Evolutionary conservation across 2,329 filamentous ascomycete species (phyloP).

Genomic region (Cladosporium sp.): DNA sequence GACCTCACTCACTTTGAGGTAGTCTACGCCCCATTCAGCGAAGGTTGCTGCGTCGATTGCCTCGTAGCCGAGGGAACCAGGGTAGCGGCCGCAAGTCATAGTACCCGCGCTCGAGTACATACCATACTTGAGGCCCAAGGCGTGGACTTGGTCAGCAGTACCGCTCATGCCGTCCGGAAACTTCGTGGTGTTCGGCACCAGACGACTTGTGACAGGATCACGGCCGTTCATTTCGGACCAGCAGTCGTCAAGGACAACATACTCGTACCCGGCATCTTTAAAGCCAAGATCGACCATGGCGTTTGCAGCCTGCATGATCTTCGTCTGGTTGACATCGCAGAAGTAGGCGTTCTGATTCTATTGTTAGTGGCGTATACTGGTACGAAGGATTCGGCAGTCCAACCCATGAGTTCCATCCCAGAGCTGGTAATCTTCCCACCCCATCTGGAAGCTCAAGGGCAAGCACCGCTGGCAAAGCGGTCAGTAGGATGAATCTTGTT

Average conservation of each 20-base stretch:
- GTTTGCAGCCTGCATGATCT: conserved; percentile 47
- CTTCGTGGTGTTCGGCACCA: conserved; percentile 38
- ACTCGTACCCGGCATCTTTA: conserved; percentile 52
- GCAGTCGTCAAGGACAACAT: conserved; percentile 61
- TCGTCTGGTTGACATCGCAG: conserved; percentile 48
- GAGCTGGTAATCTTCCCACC: conserved; percentile 33
- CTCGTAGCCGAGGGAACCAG: conserved; percentile 55
- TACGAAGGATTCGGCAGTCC: background rate
- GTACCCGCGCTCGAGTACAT: conserved; percentile 58
- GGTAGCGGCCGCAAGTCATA: conserved; percentile 46
- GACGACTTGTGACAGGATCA: conserved; percentile 40
- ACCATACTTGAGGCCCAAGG: conserved; percentile 56
- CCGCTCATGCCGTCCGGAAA: conserved; percentile 58
- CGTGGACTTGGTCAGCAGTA: conserved; percentile 52
- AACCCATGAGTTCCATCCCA: conserved; percentile 31
- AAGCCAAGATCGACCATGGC: conserved; percentile 48
- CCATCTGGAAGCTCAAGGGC: conserved; percentile 6
- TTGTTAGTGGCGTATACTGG: conserved; percentile 27
- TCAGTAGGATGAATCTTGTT: background rate
- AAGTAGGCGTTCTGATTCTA: conserved; percentile 52
- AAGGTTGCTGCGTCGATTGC: conserved; percentile 55
- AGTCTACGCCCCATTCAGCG: conserved; percentile 57
- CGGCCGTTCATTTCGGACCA: conserved; percentile 50
- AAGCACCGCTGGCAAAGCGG: background rate
- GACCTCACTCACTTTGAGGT: conserved; percentile 40